Conservation (phyloP, 1,284 basidiomycete species). For the Moniliella sp. region DNA sequence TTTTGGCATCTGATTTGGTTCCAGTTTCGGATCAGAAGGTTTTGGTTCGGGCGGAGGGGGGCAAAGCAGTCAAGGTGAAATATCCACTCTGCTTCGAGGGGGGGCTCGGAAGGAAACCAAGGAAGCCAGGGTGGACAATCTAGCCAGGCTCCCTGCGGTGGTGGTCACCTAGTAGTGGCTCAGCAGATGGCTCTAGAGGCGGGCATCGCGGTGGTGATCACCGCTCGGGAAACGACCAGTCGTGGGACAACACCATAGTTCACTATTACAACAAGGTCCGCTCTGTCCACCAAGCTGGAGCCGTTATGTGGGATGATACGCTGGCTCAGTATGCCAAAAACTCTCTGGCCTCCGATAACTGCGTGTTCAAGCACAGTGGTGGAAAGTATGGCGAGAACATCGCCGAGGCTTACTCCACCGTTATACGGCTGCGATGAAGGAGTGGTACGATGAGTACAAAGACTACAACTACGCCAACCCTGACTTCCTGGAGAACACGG, state of each 20-base stretch:
- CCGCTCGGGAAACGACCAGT: background rate
- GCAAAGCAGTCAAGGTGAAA: background rate
- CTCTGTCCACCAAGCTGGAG: conserved; percentile 4
- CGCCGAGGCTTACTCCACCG: conserved; percentile 8
- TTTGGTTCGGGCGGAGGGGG: background rate
- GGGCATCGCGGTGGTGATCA: background rate
- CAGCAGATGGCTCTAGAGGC: background rate
- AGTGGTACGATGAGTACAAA: conserved; percentile 11
- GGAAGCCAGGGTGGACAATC: background rate
- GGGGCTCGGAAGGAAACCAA: background rate
- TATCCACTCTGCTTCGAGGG: too few species aligned
- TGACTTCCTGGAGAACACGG: conserved; percentile 8
- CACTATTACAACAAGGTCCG: conserved; percentile 7
- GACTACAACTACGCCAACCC: conserved; percentile 7
- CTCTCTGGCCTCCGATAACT: background rate
- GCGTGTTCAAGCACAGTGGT: conserved; percentile 11
- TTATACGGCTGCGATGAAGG: conserved; percentile 3
- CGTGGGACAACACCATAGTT: background rate
- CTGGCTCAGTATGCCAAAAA: conserved; percentile 3
- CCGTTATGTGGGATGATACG: conserved; percentile 7
- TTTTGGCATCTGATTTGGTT: too few species aligned
- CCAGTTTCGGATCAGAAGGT: too few species aligned
- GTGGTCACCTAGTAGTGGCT: background rate
- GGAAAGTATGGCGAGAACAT: conserved; percentile 14
- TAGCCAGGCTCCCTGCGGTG: background rate